Percentiles rank a stretch among this genome's conserved stretches.
Conservation (phyloP, 2,329 filamentous ascomycete species). For the Alternaria panax region DNA sequence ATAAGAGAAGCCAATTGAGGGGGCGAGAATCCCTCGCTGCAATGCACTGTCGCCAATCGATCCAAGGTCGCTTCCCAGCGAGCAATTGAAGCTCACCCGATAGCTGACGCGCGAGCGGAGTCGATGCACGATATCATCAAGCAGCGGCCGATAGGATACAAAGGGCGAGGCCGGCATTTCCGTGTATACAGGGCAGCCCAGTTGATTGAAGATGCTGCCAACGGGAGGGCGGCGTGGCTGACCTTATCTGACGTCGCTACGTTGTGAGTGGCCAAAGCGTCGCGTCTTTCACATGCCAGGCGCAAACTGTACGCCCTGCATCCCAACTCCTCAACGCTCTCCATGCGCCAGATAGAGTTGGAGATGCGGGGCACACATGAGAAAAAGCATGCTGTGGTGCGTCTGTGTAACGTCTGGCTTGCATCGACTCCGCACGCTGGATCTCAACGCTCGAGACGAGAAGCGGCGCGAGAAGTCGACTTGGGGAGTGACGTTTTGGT, state of each 20-base stretch:
- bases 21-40: not conserved
- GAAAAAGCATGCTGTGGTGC: conserved; percentile 5
- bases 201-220: conserved; percentile 6
- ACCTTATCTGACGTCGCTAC: conserved; percentile 12
- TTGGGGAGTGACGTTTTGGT: conserved; percentile 12
- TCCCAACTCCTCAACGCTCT: conserved; percentile 26
- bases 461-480: not conserved
- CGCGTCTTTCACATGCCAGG: conserved; percentile 36
- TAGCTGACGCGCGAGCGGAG: conserved; percentile 8
- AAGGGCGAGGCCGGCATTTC: not conserved
- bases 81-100: not conserved
- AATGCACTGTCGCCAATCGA: conserved; percentile 5
- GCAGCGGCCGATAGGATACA: not conserved
- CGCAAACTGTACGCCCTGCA: conserved; percentile 11
- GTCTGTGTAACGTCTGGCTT: conserved; percentile 2
- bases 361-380: conserved; percentile 15
- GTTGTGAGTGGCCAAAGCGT: conserved; percentile 23
- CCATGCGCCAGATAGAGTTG: conserved; percentile 5
- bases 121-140: not conserved
- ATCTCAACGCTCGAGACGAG: not conserved
- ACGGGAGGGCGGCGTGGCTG: conserved; percentile 17
- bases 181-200: conserved; percentile 3
- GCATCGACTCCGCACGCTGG: conserved; percentile 6
- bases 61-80: conserved; percentile 2
- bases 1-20: conserved; percentile 15